phyloP scores from a whole-genome alignment of 441 rosid genomes.

The Viola pubescens region DNA sequence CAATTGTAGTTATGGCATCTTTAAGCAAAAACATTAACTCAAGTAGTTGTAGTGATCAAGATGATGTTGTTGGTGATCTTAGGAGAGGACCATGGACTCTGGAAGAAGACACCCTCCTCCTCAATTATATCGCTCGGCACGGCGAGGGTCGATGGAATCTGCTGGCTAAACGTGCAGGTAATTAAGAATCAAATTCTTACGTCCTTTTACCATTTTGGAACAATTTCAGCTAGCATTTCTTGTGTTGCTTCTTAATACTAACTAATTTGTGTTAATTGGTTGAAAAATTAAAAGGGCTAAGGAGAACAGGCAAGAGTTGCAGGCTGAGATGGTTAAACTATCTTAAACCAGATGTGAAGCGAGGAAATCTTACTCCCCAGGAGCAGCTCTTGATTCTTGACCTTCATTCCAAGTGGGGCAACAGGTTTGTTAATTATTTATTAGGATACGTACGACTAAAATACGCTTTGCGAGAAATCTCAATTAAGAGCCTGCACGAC shows the following conservation, averaged over 20 bases:
- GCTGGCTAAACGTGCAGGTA: constrained; percentile 49
- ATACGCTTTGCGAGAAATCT: background rate
- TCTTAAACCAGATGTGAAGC: constrained; percentile 46
- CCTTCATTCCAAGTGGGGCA: constrained; percentile 49
- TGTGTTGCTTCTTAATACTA: background rate
- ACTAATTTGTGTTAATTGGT: background rate
- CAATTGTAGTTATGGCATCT: constrained; percentile 18
- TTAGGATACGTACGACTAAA: background rate
- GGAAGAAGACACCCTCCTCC: constrained; percentile 56
- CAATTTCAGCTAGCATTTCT: background rate
- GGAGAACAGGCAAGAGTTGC: constrained; percentile 53
- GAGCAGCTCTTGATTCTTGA: constrained; percentile 45
- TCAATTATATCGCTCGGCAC: constrained; percentile 37
- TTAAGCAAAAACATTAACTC: constrained; percentile 9
- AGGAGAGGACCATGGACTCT: constrained; percentile 71
- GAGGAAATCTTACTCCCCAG: constrained; percentile 41
- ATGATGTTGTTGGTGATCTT: constrained; percentile 19
- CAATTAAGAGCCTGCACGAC: no score
- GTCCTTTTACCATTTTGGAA: no score
- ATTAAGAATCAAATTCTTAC: background rate
- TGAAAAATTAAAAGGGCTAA: constrained; percentile 24
- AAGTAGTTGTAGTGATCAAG: constrained; percentile 21
- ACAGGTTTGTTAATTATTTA: constrained; percentile 24
- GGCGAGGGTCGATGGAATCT: constrained; percentile 68
- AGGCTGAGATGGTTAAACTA: constrained; percentile 58